Percentiles rank a stretch among this genome's conserved stretches.
Conservation (phyloP, 305 asterid species). For the Lippia alba region DNA sequence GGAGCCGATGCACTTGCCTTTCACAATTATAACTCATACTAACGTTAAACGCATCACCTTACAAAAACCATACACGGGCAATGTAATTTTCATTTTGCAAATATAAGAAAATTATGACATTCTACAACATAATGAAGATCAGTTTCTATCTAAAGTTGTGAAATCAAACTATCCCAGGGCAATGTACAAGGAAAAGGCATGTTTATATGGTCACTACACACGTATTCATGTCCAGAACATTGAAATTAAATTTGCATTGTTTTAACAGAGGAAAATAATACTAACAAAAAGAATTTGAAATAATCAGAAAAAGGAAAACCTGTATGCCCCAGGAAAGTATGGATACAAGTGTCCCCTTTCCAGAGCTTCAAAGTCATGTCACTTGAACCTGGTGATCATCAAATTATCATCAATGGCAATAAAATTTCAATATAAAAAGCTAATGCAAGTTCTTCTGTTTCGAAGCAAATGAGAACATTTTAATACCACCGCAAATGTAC, state of each 20-base stretch:
- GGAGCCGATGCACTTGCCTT: too few species aligned
- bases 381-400: constrained; percentile 76
- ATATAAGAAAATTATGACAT: constrained; percentile 8
- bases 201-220: constrained; percentile 3
- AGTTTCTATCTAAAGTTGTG: constrained; percentile 6
- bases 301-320: constrained; percentile 55
- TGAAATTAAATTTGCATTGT: not conserved
- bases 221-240: not conserved
- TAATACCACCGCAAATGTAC: constrained; percentile 8
- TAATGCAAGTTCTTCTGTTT: constrained; percentile 4
- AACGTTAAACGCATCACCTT: not conserved
- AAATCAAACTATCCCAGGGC: constrained; percentile 21
- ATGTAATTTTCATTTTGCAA: not conserved
- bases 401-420: constrained; percentile 33
- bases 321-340: constrained; percentile 83
- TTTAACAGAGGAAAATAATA: constrained; percentile 11
- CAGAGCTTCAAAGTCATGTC: constrained; percentile 91
- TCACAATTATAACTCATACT: not conserved
- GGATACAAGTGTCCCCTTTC: constrained; percentile 81
- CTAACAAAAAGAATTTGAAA: too few species aligned
- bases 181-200: constrained; percentile 19
- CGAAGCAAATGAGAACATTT: constrained; percentile 11
- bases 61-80: not conserved
- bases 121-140: constrained; percentile 5
- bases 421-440: constrained; percentile 20